Percentiles rank a stretch among this genome's conserved stretches.
phyloP scores from a whole-genome alignment of 2,329 filamentous ascomycete genomes.

The Colletotrichum theobromicola region DNA sequence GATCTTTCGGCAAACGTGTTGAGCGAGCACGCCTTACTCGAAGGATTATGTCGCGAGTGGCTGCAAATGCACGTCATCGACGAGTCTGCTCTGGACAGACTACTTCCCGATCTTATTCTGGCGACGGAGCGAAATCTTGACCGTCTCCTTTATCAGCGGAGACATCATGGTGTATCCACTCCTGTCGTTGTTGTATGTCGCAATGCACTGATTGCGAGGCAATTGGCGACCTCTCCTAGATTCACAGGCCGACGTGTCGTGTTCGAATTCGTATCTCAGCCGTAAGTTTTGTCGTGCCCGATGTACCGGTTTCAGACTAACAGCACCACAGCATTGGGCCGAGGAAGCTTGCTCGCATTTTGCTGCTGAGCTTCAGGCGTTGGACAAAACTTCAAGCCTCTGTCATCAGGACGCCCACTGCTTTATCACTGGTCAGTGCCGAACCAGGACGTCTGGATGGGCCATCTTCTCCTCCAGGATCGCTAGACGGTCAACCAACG shows the following conservation, averaged over 20 bases:
- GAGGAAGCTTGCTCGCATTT: conserved; percentile 39
- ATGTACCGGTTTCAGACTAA: not conserved
- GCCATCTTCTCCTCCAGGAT: not conserved
- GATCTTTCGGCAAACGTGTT: not conserved
- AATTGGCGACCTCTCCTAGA: conserved; percentile 23
- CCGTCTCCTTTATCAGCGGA: not conserved
- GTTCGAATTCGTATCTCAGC: conserved; percentile 43
- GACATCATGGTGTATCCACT: not conserved
- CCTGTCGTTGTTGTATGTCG: conserved; percentile 35
- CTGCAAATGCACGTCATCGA: conserved; percentile 33
- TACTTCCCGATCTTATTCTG: conserved; percentile 31
- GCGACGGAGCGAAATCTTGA: conserved; percentile 21
- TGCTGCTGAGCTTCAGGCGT: conserved; percentile 29
- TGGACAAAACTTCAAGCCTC: conserved; percentile 25
- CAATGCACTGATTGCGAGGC: conserved; percentile 34
- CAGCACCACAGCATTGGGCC: conserved; percentile 34
- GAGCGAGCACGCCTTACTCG: conserved; percentile 23
- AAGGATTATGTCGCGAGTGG: conserved; percentile 36
- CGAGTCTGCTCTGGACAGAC: not conserved
- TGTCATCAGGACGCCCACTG: not conserved
- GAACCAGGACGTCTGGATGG: not conserved
- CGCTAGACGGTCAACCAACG: not conserved
- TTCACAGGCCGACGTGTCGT: conserved; percentile 26
- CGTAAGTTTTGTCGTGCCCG: conserved; percentile 27
- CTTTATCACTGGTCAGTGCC: not conserved